Evolutionary conservation across 805 yeast species (phyloP), one percentile per base, ranked within the genome.

Genomic region (Cephaloascus fragrans): DNA sequence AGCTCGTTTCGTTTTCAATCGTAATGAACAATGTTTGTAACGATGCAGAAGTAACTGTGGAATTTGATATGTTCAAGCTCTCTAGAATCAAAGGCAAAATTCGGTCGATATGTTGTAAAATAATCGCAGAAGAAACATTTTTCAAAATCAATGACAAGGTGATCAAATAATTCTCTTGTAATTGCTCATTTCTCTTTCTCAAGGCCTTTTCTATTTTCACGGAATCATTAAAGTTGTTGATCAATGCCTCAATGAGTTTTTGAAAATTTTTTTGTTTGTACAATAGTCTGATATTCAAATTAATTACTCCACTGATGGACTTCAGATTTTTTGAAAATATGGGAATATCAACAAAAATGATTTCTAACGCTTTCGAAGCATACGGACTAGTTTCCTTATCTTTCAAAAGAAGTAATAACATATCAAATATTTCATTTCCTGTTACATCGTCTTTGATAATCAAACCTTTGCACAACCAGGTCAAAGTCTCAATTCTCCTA

Each of bases 261-360:
- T 76, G 75, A 53, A 87, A 86, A 19, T 85, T 68, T 45, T 79
- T 79, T 52, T 93, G 98, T 53, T 87, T 87, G 67, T 83, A 86
- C 18, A 93, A 65, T 35, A 73, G 56, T 42, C 83, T 73, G 16
- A 82, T 72, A 42, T 79, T 75, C 40, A 83, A 67, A 44, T 77
- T 77, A 44, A 55, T 55, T 1, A 71, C 72, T n/a, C 62, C 62
- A 19, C 69, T 69, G 4, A 62, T 68, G 31, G 51, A 55, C 47
- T 52, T 67, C 57, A 44, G 53, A 26, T 58, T 70, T 49, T 74
- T 77, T 35, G 68, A 61, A 40, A 83, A 74, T 4, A 82, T 61
- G 15, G 75, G 72, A 37, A 83, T 68, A 47, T 86, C 89, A n/a
- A 78, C 65, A 23, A 84, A 73, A 16, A 86, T 52, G 2, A 87